Evolutionary conservation across 2,329 filamentous ascomycete genomes (phyloP).

Genomic region (Verticillium albo-atrum): DNA sequence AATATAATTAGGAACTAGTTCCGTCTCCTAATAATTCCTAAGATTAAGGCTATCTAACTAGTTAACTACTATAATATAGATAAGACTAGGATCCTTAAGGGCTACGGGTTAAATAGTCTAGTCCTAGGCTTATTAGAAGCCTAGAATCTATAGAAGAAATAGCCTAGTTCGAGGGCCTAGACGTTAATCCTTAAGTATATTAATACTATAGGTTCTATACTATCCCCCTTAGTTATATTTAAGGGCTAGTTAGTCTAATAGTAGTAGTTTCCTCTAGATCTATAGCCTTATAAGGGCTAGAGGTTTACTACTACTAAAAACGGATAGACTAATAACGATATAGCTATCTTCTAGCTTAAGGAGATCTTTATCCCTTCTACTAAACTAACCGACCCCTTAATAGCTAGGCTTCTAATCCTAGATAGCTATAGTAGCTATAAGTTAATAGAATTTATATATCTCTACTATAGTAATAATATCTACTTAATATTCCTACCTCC

Average conservation of each 20-base stretch:
- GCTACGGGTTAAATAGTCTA: background rate
- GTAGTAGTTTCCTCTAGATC: background rate
- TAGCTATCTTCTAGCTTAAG: background rate
- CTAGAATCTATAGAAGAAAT: background rate
- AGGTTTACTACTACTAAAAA: constrained; percentile 1
- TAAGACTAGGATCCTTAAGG: background rate
- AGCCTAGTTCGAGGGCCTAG: no score
- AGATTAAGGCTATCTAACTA: no score
- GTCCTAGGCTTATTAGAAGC: background rate
- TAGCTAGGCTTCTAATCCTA: no score
- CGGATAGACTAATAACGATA: background rate
- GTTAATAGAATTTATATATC: constrained; percentile 2
- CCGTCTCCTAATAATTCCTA: no score
- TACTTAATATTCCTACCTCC: constrained; percentile 1
- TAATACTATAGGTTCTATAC: background rate
- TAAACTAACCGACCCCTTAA: background rate
- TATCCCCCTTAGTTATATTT: constrained; percentile 2
- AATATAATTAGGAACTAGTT: no score
- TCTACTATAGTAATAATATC: background rate
- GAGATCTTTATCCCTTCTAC: constrained; percentile 1
- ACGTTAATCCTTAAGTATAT: no score
- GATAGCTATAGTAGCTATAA: no score
- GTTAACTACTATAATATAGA: background rate
- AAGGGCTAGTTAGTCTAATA: no score
- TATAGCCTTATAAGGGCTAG: background rate